Base-by-base conservation (phyloP, 1,139 yeast species). In the Hansenula anomala region DNA sequence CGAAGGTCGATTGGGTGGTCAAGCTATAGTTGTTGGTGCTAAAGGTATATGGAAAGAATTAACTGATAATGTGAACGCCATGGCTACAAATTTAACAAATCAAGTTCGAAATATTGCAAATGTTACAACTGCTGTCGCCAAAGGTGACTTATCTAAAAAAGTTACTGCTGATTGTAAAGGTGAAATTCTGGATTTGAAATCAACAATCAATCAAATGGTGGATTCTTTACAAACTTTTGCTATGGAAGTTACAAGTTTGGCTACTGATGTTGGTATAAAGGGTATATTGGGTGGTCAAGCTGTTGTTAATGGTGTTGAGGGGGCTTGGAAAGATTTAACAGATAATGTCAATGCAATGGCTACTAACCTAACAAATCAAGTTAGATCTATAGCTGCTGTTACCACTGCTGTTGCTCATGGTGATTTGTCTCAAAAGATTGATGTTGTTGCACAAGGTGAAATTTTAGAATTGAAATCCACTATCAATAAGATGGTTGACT, bases 321-420 rank as follows among this genome's bases (percentile, higher is more conserved):
- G 96, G 36, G 90, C 94, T 10, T 87, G 95, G 95, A 86, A 85
- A 55, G 95, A 89, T 32, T 86, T 87, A 33, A 87, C 95, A 0
- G 94, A 85, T 59, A 87, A 86, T 53, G 95, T 87, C 46, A 87
- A 87, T 56, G 76, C 84, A 33, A 87, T 87, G 96, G 96, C 96
- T 3, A 80, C 88, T 6, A 87, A 87, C 60, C 70, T 87, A 56
- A 87, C 96, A 1, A 85, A 84, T 48, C 96, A 87, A 66, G 95
- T 87, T 53, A 76, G 96, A 62, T 79, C 92, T 4, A 87, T 87
- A 54, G 95, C 95, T 9, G 84, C 90, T 4, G 95, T 87, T 38
- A 87, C 96, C 1, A 87, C 95, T 2, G 95, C 95, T 2, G 95
- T 87, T 37, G 95, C 95, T 3, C 87, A 85, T 63, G 96, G 96